phyloP scores from a whole-genome alignment of 208 protist genomes.

The Acanthamoeba sp. region DNA sequence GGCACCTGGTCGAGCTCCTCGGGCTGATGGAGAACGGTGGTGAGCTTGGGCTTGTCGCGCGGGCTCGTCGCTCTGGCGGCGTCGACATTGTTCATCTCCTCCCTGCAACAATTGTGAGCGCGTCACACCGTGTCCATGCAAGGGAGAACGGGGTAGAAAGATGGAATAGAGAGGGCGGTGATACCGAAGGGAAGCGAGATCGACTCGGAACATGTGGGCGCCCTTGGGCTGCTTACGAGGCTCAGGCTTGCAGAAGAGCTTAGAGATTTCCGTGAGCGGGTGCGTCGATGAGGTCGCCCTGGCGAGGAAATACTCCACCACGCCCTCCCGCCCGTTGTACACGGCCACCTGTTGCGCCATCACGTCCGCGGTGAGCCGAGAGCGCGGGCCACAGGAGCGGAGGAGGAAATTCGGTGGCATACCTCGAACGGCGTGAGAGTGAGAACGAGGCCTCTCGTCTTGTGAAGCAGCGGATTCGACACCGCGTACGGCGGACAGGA shows the following conservation, averaged over 20 bases:
- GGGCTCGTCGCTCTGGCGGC: not conserved
- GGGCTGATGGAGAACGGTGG: conserved; percentile 35
- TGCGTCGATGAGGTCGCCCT: not conserved
- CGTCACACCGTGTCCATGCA: too few species aligned
- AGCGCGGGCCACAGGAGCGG: too few species aligned
- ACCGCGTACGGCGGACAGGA: conserved; percentile 11
- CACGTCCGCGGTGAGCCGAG: too few species aligned
- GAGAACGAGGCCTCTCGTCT: conserved; percentile 16
- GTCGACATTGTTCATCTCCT: not conserved
- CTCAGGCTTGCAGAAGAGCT: conserved; percentile 51
- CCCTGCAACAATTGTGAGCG: not conserved
- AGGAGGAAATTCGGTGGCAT: not conserved
- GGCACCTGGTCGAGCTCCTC: conserved; percentile 36
- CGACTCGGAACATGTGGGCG: conserved; percentile 18
- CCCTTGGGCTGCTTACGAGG: conserved; percentile 17
- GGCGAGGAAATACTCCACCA: conserved; percentile 31
- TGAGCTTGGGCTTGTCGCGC: not conserved
- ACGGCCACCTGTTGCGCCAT: conserved; percentile 3
- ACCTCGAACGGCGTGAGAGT: conserved; percentile 39
- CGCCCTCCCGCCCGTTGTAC: conserved; percentile 1
- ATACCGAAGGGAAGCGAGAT: not conserved
- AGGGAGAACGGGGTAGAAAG: too few species aligned
- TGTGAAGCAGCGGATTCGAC: conserved; percentile 30
- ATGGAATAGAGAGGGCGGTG: not conserved
- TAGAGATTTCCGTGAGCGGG: conserved; percentile 33